Evolutionary conservation across 2,329 filamentous ascomycete species (phyloP), one percentile per base, ranked within the genome.

Genomic region (Lasiodiplodia gonubiensis): DNA sequence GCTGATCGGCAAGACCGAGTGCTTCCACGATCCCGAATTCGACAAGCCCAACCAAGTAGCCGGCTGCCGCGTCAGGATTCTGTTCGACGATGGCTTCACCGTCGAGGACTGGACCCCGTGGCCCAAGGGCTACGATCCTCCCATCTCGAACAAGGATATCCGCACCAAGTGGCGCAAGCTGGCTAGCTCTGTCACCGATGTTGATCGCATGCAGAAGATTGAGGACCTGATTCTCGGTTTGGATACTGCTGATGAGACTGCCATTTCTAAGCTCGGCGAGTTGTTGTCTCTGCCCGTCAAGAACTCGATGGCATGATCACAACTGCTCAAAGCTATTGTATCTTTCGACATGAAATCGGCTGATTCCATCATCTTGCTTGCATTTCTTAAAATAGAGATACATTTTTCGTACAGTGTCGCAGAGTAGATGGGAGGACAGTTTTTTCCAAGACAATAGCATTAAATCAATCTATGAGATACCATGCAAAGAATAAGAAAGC

Each of bases 121-220:
- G 25, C 73, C 80, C 0, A 75, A 70, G 64, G 78, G 79, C 7
- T 70, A 78, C 8, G 64, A 74, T 33, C 77, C 76, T 1, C 71
- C 73, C 2, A 67, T 81, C 18, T 72, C 72, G 3, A 80, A 81
- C 68, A 73, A 77, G 12, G 78, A 80, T 57, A 77, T 82, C 23
- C 66, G 78, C 10, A 67, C 71, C 6, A 81, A 81, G 68, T 81
- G 75, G 72, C 70, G 73, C 55, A 67, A 64, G n/a, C 66, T 80
- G 16, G 75, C 75, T 2, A 64, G 69, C 11, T 70, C 67, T 16
- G 70, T 79, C 1, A 75, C 80, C 46, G 74, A 78, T 37, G 69
- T 72, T 3, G 71, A 72, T 23, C 71, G 73, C 51, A 68, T 63
- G 30, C 69, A 71, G 14, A 69, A 69, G 63, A 78, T 80, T 70